Percentiles rank a stretch among this genome's conserved stretches.
Conservation (phyloP, 352 stramenopile species). For the Phytophthora citricola region DNA sequence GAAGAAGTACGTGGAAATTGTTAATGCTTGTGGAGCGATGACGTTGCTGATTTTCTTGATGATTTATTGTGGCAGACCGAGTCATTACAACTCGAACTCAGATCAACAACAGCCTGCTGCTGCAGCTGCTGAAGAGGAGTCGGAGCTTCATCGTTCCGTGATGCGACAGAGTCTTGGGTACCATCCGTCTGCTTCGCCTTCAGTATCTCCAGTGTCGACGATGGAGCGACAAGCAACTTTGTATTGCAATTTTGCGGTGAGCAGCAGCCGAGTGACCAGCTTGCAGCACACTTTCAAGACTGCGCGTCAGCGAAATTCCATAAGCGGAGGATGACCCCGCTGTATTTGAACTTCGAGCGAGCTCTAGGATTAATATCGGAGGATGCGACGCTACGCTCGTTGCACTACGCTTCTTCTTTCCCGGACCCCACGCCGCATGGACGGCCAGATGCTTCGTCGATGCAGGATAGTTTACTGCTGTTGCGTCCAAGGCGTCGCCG, state of each 20-base stretch:
- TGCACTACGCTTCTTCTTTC: slow-evolving; percentile 82
- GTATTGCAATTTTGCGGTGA: slow-evolving; percentile 80
- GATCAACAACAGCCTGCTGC: slow-evolving; percentile 13
- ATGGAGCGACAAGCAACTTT: slow-evolving; percentile 51
- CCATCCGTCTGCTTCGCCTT: slow-evolving; percentile 27
- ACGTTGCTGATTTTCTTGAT: slow-evolving; percentile 15
- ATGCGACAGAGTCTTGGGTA: slow-evolving; percentile 43
- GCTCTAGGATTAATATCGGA: slow-evolving; percentile 72
- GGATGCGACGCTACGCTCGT: slow-evolving; percentile 59
- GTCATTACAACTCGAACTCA: slow-evolving; percentile 28
- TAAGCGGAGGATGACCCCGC: slow-evolving; percentile 55
- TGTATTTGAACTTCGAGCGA: slow-evolving; percentile 73
- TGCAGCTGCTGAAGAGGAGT: slow-evolving; percentile 15
- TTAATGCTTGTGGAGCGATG: background rate
- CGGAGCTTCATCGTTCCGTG: slow-evolving; percentile 28
- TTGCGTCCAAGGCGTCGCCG: slow-evolving; percentile 37
- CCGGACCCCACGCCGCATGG: slow-evolving; percentile 49
- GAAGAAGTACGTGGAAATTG: slow-evolving; percentile 61
- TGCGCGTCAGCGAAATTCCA: slow-evolving; percentile 62
- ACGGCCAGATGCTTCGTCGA: slow-evolving; percentile 36
- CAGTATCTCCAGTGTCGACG: slow-evolving; percentile 14
- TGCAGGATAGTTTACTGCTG: slow-evolving; percentile 57
- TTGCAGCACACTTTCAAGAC: slow-evolving; percentile 53
- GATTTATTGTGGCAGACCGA: slow-evolving; percentile 28
- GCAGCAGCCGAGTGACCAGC: slow-evolving; percentile 37